Evolutionary conservation across 129 eudicot genomes (phyloP), one percentile per base, ranked within the genome.

Genomic region (Dittrichia graveolens): DNA sequence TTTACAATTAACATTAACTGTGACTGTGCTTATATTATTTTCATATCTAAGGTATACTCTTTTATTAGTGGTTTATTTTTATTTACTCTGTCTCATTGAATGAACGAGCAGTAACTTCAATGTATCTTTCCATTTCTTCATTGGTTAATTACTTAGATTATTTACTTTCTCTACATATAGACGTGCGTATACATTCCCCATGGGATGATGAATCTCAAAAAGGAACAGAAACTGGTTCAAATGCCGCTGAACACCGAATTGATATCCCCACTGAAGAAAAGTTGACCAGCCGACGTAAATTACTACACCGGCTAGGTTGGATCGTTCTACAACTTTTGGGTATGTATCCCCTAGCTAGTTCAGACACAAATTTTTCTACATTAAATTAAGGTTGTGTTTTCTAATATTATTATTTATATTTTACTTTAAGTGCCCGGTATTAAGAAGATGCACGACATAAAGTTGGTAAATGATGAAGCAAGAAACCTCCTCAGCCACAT

Each of bases 181-280:
- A 76, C 68, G 88, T 80, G 50, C 57, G 77, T 6, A 52, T 83
- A 58, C 88, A 80, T 80, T 76, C 88, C 19, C 84, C 84, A 18
- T 76, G 84, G 84, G 84, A 72, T 38, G 70, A 16, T 41, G 52
- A 61, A 5, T 38, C 48, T 16, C 31, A 24, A 24, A 53, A 49
- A 50, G 49, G 56, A 69, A 59, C 62, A 8, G 46, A 61, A 40
- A 43, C 12, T 6, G 18, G 31, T 24, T 24, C 35, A 34, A 13
- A 48, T 39, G 65, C 1, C 19, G 44, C 50, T 10, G 62, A 64
- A 9, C 83, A 79, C 10, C 49, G 2, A 45, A 73, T 76, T 8
- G 49, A 83, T 8, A 67, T 80, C 35, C 37, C 70, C 9, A 52
- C 31, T 60, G 82, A 76, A 0, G 82, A 72, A n/a, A 80, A 76